Percentiles rank a stretch among this genome's conserved stretches.
Evolutionary conservation across 2,329 filamentous ascomycete genomes (phyloP).

Genomic region (Periconia sp.): DNA sequence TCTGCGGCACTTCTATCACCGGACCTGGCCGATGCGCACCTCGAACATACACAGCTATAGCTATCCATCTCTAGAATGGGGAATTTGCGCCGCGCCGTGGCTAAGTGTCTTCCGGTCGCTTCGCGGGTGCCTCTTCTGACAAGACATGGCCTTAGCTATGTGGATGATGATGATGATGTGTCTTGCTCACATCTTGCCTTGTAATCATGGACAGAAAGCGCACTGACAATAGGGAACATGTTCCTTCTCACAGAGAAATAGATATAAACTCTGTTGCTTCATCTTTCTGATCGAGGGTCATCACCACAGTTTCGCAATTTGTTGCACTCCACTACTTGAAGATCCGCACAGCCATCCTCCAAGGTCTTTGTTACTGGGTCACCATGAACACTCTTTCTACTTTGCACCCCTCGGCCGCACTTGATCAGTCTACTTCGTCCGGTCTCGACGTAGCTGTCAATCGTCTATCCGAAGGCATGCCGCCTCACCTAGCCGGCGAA

Average conservation of each 20-base stretch:
- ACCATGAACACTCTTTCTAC: slow-evolving; percentile 8
- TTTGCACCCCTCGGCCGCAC: not conserved
- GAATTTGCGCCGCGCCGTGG: slow-evolving; percentile 5
- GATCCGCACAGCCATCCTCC: not conserved
- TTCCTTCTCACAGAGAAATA: not conserved
- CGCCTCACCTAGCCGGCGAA: not conserved
- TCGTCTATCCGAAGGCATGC: not conserved
- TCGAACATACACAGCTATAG: not conserved
- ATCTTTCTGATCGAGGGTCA: not conserved
- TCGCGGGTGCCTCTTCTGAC: slow-evolving; percentile 6
- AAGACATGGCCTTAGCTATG: slow-evolving; percentile 10
- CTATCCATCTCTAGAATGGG: not conserved
- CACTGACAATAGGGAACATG: not conserved
- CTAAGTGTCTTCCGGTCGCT: slow-evolving; percentile 8
- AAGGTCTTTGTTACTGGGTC: not conserved
- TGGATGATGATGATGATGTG: slow-evolving; percentile 1
- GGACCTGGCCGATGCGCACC: slow-evolving; percentile 3
- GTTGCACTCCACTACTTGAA: not conserved
- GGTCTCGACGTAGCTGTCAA: not conserved
- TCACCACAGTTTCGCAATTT: not conserved
- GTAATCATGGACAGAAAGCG: slow-evolving; percentile 3
- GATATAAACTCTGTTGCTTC: slow-evolving; percentile 5
- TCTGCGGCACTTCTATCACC: not conserved
- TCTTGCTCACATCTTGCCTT: slow-evolving; percentile 9
- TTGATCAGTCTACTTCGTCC: not conserved